A percentile compares a stretch with the other conserved stretches of the same genome.
Evolutionary conservation across 2,329 filamentous ascomycete genomes (phyloP).

Genomic region (Magnaporthiopsis incrustans): DNA sequence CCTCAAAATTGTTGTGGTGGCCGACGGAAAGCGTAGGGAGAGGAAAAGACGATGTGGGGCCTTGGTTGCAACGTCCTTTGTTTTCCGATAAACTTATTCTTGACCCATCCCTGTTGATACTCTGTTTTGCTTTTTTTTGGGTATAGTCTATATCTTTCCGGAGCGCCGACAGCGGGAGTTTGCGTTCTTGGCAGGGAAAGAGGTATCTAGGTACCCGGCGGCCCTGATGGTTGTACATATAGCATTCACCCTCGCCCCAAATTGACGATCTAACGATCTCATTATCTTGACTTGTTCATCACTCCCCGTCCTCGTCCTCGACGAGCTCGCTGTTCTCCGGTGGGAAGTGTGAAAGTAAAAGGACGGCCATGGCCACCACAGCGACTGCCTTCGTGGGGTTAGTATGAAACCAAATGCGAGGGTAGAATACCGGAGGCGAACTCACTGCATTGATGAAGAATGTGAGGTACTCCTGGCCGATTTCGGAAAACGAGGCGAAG

Average conservation of each 20-base stretch:
- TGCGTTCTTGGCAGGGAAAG: neutral
- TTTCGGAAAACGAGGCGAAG: constrained; percentile 54
- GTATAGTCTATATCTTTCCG: neutral
- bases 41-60: neutral
- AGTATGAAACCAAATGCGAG: neutral
- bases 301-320: constrained; percentile 9
- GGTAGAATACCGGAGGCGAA: constrained; percentile 6
- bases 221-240: neutral
- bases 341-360: constrained; percentile 35
- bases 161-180: neutral
- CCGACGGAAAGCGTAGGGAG: neutral
- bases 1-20: neutral
- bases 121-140: neutral
- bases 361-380: constrained; percentile 32
- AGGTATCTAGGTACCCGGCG: neutral
- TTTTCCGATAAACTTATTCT: neutral
- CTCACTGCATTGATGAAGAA: constrained; percentile 60
- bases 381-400: constrained; percentile 37
- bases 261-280: neutral
- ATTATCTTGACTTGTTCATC: neutral
- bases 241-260: neutral
- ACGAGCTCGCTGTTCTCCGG: constrained; percentile 28
- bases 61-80: neutral
- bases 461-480: constrained; percentile 51
- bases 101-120: neutral